phyloP scores from a whole-genome alignment of 2,329 filamentous ascomycete species.

The Dothistroma pini region DNA sequence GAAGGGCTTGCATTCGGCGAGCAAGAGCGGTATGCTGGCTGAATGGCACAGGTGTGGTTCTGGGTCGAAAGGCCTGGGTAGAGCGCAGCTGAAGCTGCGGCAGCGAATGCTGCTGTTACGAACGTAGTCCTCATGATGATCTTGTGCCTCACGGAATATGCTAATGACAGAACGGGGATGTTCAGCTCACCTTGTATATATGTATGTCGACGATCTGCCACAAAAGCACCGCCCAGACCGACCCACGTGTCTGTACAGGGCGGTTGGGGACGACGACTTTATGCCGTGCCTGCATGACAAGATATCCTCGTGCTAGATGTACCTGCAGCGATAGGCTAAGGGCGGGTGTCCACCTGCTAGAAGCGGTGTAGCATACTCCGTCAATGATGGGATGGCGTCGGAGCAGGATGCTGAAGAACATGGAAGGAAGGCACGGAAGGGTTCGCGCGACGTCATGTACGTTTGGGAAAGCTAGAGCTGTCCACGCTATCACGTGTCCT shows the following conservation, averaged over 20 bases:
- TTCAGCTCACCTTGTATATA: conserved; percentile 37
- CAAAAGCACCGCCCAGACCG: conserved; percentile 1
- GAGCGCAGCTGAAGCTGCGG: conserved; percentile 36
- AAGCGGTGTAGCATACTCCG: background rate
- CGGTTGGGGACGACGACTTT: background rate
- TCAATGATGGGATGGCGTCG: background rate
- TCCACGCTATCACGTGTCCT: too few species aligned
- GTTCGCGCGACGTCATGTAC: background rate
- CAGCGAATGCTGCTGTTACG: conserved; percentile 16
- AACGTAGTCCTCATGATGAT: conserved; percentile 21
- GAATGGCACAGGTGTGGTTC: conserved; percentile 56
- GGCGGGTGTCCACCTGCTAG: background rate
- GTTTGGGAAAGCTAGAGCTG: background rate
- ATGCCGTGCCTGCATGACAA: conserved; percentile 11
- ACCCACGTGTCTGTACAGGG: conserved; percentile 1
- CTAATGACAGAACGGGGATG: background rate
- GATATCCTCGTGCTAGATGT: conserved; percentile 18
- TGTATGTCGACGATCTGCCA: conserved; percentile 6
- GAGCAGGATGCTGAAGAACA: background rate
- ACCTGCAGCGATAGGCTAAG: conserved; percentile 25
- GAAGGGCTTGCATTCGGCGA: conserved; percentile 42
- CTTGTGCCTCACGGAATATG: background rate
- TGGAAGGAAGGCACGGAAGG: too few species aligned
- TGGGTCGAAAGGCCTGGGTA: conserved; percentile 46
- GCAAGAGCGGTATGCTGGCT: conserved; percentile 45